Base-by-base conservation (phyloP, 2,329 filamentous ascomycete species). In the Fusarium sp. region DNA sequence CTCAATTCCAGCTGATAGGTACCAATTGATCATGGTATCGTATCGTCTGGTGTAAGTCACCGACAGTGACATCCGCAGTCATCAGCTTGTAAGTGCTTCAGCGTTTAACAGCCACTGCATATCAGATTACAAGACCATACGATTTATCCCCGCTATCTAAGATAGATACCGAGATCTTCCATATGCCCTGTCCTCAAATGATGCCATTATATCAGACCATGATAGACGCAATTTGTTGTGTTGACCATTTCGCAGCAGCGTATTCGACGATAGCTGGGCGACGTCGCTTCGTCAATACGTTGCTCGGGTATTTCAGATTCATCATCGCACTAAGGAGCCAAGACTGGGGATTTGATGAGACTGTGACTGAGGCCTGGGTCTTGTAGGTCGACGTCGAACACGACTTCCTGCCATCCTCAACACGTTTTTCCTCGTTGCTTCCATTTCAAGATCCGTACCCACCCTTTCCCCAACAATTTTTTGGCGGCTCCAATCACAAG, bases 391-490 rank as follows among this genome's bases (percentile, higher is more conserved):
- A 71, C 58, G 65, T 69, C 62, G 67, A 65, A 66, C 62, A 52
- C 49, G 41, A 51, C 49, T 52, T 52, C 49, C 49, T 52, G 37
- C 49, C 49, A 21, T 60, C 37, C 62, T 73, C 72, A 74, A 75
- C 71, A 74, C 69, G 59, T 67, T 71, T 67, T 65, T 49, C 34
- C 43, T 51, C 21, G 39, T 54, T 56, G 43, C 51, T 67, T 57
- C 30, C 53, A 48, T 49, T 23, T 48, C 52, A 44, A 54, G 39
- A 58, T 67, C 25, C 50, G 49, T 68, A 70, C 72, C 74, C 72
- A 71, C 65, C 65, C 67, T 50, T 72, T 75, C 75, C 75, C 75
- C 75, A 77, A 77, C 75, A 77, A 77, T 64, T 76, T 76, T 71
- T 69, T 62, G 51, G 58, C 56, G 69, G 59, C 67, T 58, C 72